These are phyloP conservation scores for Akanthomyces dipterigenus DNA, from an alignment of 2,329 filamentous ascomycete genomes.

Conservation along the genomic window DNA sequence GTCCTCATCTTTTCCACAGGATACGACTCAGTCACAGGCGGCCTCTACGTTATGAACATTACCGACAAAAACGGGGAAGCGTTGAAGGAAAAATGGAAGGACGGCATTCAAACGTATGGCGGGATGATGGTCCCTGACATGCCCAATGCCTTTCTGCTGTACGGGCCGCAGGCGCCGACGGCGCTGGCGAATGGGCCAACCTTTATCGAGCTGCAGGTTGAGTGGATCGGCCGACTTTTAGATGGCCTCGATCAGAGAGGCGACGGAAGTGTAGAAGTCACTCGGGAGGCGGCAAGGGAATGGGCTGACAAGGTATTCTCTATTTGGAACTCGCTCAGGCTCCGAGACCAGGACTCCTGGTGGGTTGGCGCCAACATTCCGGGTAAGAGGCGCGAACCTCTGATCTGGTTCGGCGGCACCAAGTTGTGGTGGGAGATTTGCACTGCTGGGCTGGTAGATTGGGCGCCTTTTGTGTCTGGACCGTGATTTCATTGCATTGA, in stretches of 20 bases:
- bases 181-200: slow-evolving; percentile 16
- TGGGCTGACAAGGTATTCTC: neutral
- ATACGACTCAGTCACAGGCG: slow-evolving; percentile 18
- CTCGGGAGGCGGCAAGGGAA: neutral
- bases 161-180: slow-evolving; percentile 20
- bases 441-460: neutral
- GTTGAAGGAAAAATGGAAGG: slow-evolving; percentile 15
- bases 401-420: neutral
- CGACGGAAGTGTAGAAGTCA: neutral
- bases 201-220: slow-evolving; percentile 19
- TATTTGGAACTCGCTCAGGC: neutral
- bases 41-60: slow-evolving; percentile 19
- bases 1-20: slow-evolving; percentile 17
- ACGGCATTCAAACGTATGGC: slow-evolving; percentile 16
- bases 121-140: slow-evolving; percentile 18
- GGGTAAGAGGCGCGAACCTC: neutral
- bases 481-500: neutral
- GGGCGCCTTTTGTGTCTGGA: neutral
- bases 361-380: neutral
- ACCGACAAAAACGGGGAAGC: slow-evolving; percentile 12
- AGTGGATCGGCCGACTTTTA: neutral
- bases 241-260: neutral
- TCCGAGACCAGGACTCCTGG: neutral
- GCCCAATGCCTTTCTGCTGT: slow-evolving; percentile 20
- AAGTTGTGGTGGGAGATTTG: neutral